A percentile compares a stretch with the other conserved stretches of the same genome.
These are phyloP conservation scores for Saturnispora serradocipensis DNA, from an alignment of 805 yeast genomes.

Conservation along the genomic window DNA sequence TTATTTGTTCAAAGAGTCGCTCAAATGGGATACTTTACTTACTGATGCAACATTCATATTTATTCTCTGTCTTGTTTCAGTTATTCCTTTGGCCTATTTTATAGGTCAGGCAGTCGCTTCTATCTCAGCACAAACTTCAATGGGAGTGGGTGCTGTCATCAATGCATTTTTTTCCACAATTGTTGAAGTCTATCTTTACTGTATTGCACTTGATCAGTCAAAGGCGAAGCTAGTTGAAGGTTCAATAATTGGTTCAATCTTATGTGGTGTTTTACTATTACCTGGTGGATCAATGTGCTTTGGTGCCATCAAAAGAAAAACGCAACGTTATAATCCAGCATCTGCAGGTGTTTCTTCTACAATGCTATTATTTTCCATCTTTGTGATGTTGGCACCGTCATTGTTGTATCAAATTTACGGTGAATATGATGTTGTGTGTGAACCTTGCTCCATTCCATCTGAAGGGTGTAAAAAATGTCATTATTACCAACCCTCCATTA, in stretches of 20 bases:
- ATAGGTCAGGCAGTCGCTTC: conserved; percentile 99
- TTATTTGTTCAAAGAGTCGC: conserved; percentile 45
- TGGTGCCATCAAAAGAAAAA: conserved; percentile 86
- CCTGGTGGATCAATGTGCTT: conserved; percentile 98
- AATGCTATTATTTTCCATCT: conserved; percentile 82
- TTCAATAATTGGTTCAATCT: conserved; percentile 83
- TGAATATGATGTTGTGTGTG: conserved; percentile 67
- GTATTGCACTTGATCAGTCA: conserved; percentile 79
- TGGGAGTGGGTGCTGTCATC: conserved; percentile 98
- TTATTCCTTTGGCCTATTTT: conserved; percentile 90
- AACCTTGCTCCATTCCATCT: conserved; percentile 33
- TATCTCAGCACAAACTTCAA: conserved; percentile 94
- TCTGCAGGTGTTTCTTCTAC: conserved; percentile 97
- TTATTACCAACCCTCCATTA: conserved; percentile 67
- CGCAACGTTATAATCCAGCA: conserved; percentile 91
- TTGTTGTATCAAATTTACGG: conserved; percentile 86
- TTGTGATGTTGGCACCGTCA: conserved; percentile 90
- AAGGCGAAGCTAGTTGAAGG: conserved; percentile 93
- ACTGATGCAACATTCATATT: conserved; percentile 64
- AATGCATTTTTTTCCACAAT: conserved; percentile 96
- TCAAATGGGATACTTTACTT: conserved; percentile 31
- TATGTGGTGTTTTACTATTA: conserved; percentile 83
- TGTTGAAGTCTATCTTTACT: conserved; percentile 85
- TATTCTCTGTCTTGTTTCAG: conserved; percentile 67
- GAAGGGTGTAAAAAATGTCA: conserved; percentile 60